Base-by-base conservation (phyloP, 805 yeast genomes). In the Nakazawaea pomicola region DNA sequence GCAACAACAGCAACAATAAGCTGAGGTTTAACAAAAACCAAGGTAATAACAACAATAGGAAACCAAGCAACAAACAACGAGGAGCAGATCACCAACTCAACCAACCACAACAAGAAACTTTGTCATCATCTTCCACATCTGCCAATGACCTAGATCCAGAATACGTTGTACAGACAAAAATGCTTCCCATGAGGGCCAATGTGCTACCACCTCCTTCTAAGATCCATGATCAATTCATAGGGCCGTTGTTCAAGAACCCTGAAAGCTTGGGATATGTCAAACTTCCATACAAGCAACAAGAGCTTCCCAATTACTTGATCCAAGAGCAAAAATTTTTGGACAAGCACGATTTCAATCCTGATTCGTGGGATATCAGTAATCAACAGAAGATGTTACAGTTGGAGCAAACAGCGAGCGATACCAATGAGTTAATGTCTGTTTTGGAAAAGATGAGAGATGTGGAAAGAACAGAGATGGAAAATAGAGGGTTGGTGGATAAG, bases 381-480 rank as follows among this genome's bases (percentile, higher is more conserved):
- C 96, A 90, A 54, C 59, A 61, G 24, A 67, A 64, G 45, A 73
- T 89, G 80, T 49, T 60, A 2, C 55, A 62, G 14, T 56, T 81
- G 54, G 91, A 82, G 50, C 47, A 52, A 4, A 56, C 50, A 10
- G 38, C 51, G 1, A 65, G 68, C 3, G 95, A 88, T 55, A 64
- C 75, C 14, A 88, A 86, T 45, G 74, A 83, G 2, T 59, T 88
- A 7, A 88, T 83, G 58, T 95, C 86, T 50, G 78, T 78, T 34
- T 73, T 87, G 42, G 90, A 81, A 52, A 71, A 65, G 38, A 70
- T 85, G 77, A 70, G 96, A 43, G 89, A 82, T 14, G 58, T 56
- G 6, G 98, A 90, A 61, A 68, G 98, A 44, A 62, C 62, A 32
- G 70, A 76, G 41, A 89, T 90, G 96, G 96, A 89, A 53, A 60